Percentiles rank a stretch among this genome's conserved stretches.
Conservation (phyloP, 495 filamentous ascomycete species). For the Diplogelasinospora grovesii region DNA sequence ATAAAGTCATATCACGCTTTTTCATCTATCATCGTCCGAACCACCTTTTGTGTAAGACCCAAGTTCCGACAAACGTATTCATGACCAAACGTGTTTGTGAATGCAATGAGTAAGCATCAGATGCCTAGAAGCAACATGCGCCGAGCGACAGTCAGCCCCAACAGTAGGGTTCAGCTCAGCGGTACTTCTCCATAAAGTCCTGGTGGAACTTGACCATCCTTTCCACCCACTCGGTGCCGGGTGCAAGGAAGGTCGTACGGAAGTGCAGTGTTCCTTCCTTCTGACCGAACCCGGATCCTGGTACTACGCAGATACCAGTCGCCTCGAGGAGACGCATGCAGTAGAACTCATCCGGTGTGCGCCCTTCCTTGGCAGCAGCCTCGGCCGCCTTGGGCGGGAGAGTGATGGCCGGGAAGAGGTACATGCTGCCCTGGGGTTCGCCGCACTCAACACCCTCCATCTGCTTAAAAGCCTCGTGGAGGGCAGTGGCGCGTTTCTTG, state of each 20-base stretch:
- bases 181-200: conserved; percentile 83
- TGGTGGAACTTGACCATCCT: conserved; percentile 83
- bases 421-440: conserved; percentile 87
- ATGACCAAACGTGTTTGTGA: no score
- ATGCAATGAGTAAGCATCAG: no score
- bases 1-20: no score
- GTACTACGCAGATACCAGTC: conserved; percentile 92
- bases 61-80: no score
- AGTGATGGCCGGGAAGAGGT: conserved; percentile 91
- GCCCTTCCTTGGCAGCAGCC: conserved; percentile 65
- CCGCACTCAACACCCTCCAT: conserved; percentile 96
- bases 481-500: conserved; percentile 67
- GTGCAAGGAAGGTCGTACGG: conserved; percentile 92
- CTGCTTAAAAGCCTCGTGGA: conserved; percentile 80
- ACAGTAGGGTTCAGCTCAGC: no score
- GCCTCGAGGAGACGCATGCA: conserved; percentile 82
- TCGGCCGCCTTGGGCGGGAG: conserved; percentile 67
- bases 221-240: conserved; percentile 91
- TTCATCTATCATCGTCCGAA: no score
- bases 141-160: no score
- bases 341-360: conserved; percentile 87
- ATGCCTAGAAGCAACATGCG: no score
- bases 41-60: no score
- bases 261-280: conserved; percentile 88
- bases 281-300: conserved; percentile 90